These are phyloP conservation scores for Lipomyces japonicus DNA, from an alignment of 805 yeast genomes.

Conservation along the genomic window DNA sequence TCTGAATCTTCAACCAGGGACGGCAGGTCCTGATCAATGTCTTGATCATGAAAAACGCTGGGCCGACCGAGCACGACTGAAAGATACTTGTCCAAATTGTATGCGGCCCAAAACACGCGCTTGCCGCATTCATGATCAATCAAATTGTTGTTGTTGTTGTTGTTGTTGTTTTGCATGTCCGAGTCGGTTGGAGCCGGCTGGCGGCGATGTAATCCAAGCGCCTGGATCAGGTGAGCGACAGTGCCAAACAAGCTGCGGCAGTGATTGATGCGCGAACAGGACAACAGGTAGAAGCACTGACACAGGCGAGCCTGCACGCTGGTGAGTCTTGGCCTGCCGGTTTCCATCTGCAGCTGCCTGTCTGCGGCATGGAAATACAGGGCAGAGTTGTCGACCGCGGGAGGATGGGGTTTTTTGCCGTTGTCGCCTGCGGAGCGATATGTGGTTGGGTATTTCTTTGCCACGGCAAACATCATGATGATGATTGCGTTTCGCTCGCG, in stretches of 20 bases:
- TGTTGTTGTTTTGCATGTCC: no score
- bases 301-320: slow-evolving; percentile 24
- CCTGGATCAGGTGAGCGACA: slow-evolving; percentile 22
- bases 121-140: slow-evolving; percentile 29
- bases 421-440: not conserved
- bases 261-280: slow-evolving; percentile 25
- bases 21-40: slow-evolving; percentile 39
- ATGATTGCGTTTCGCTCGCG: slow-evolving; percentile 21
- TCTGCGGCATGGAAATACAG: slow-evolving; percentile 21
- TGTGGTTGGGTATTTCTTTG: slow-evolving; percentile 13
- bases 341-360: slow-evolving; percentile 12
- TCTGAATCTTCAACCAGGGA: slow-evolving; percentile 19
- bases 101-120: slow-evolving; percentile 32
- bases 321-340: slow-evolving; percentile 16
- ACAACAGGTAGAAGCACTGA: slow-evolving; percentile 20
- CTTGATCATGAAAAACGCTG: slow-evolving; percentile 48
- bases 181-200: slow-evolving; percentile 2
- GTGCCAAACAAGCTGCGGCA: slow-evolving; percentile 23
- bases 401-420: not conserved
- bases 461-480: slow-evolving; percentile 16
- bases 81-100: slow-evolving; percentile 40
- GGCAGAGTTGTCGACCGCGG: slow-evolving; percentile 10
- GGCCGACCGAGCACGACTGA: slow-evolving; percentile 50
- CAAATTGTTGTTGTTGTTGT: slow-evolving; percentile 11
- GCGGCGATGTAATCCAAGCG: slow-evolving; percentile 20